These are phyloP conservation scores for Xylaria sp. DNA, from an alignment of 2,329 filamentous ascomycete species.

Conservation along the genomic window DNA sequence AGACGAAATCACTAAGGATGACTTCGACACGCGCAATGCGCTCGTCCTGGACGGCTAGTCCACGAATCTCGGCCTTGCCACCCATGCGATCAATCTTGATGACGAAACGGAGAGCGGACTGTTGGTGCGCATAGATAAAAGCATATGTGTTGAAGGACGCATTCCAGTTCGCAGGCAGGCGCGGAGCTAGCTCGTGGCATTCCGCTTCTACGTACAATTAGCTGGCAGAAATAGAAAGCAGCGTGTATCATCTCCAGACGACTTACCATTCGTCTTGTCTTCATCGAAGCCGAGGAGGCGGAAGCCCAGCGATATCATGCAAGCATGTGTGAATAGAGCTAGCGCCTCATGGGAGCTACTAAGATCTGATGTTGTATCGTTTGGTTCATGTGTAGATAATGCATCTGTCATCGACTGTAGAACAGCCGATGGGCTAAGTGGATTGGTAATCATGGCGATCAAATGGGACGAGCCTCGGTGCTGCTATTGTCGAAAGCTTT, in stretches of 20 bases:
- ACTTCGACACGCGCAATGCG: slow-evolving; percentile 82
- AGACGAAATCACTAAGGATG: slow-evolving; percentile 78
- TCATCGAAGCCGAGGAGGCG: slow-evolving; percentile 85
- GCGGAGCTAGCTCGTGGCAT: slow-evolving; percentile 66
- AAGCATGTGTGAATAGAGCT: slow-evolving; percentile 84
- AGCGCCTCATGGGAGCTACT: slow-evolving; percentile 82
- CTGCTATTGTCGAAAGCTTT: background rate
- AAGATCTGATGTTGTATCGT: slow-evolving; percentile 68
- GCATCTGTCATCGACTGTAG: slow-evolving; percentile 68
- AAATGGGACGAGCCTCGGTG: background rate
- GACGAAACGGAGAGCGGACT: slow-evolving; percentile 86
- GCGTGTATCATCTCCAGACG: background rate
- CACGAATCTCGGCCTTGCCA: slow-evolving; percentile 83
- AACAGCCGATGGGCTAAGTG: slow-evolving; percentile 58
- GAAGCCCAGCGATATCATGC: slow-evolving; percentile 83
- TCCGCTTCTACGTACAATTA: slow-evolving; percentile 59
- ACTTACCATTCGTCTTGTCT: slow-evolving; percentile 74
- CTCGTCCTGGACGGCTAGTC: slow-evolving; percentile 81
- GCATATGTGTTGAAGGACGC: slow-evolving; percentile 73
- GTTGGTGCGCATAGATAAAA: slow-evolving; percentile 87
- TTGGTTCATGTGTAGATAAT: slow-evolving; percentile 63
- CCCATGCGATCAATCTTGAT: slow-evolving; percentile 85
- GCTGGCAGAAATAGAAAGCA: background rate
- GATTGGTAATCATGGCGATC: slow-evolving; percentile 46
- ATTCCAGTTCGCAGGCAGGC: slow-evolving; percentile 85